phyloP scores from a whole-genome alignment of 2,329 filamentous ascomycete species.

The Clonostachys sp. region DNA sequence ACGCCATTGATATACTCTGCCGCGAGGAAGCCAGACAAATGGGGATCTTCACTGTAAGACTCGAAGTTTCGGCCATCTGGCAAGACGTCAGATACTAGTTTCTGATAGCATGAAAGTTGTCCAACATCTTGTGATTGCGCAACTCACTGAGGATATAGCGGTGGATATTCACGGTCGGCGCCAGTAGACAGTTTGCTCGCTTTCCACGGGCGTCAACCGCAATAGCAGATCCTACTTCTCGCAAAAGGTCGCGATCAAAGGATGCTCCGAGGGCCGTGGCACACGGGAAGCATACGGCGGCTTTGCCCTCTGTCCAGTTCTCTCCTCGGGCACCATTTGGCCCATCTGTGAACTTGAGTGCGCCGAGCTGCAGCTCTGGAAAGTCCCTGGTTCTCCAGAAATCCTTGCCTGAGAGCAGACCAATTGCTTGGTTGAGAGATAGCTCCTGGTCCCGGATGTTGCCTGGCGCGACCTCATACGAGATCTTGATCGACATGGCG shows the following conservation, averaged over 20 bases:
- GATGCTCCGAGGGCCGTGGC: slow-evolving; percentile 48
- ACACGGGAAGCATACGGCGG: slow-evolving; percentile 21
- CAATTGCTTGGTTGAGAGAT: no score
- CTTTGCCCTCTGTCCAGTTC: slow-evolving; percentile 17
- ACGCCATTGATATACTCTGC: slow-evolving; percentile 68
- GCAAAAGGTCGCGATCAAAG: slow-evolving; percentile 54
- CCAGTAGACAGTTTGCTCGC: slow-evolving; percentile 66
- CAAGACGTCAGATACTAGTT: no score
- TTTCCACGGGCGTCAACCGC: slow-evolving; percentile 51
- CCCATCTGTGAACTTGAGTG: slow-evolving; percentile 11
- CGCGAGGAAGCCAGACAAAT: slow-evolving; percentile 69
- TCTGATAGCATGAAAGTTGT: no score
- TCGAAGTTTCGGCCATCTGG: slow-evolving; percentile 27
- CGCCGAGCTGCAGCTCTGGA: no score
- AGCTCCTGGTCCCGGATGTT: no score
- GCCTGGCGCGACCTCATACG: no score
- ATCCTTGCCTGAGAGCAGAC: no score
- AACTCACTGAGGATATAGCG: slow-evolving; percentile 14
- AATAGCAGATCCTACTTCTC: slow-evolving; percentile 52
- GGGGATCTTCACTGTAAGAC: slow-evolving; percentile 58
- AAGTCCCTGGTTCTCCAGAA: no score
- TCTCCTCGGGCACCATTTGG: slow-evolving; percentile 26
- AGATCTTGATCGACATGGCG: no score
- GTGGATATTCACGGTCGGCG: slow-evolving; percentile 52
- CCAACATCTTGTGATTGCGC: no score